Evolutionary conservation across 257 asterid genomes (phyloP), one percentile per base, ranked within the genome.

Genomic region (Avicennia marina): DNA sequence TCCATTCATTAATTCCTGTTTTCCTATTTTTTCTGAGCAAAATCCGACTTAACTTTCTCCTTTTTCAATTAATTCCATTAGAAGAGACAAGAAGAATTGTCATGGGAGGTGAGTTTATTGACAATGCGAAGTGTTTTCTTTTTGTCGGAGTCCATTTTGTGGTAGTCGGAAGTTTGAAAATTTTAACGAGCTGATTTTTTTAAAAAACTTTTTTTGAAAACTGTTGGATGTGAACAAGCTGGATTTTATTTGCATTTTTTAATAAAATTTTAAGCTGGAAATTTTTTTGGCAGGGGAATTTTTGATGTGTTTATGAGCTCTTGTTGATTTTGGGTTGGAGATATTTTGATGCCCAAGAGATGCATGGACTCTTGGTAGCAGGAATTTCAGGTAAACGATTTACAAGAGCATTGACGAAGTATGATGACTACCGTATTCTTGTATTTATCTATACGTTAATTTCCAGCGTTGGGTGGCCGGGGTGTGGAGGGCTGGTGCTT

Each of bases 331-430:
- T 64, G 38, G 44, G 46, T 11, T 22, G 61, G 73, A 45, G 36
- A 24, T 9, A 17, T 15, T 43, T 18, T 34, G 31, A 17, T 40
- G 44, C 58, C 48, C 56, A 18, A 36, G 19, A 60, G 56, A 68
- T 65, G 77, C 63, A 54, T 53, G 70, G 57, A 6, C 48, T 65
- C 18, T 33, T 79, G 24, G 71, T 74, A 61, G 55, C 75, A 38
- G 64, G 62, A 38, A 59, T 76, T 63, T 56, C 82, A 59, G 86
- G 95, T 79, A 63, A 53, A 46, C 18, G n/a, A 29, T 48, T 34
- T 25, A n/a, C 11, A 12, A 7, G 24, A 13, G 29, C 62, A 31
- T 45, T n/a, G 41, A 1, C 8, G 11, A 29, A 38, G 1, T 24
- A 2, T 33, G n/a, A n/a, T n/a, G n/a, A n/a, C n/a, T n/a, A n/a